A percentile compares a stretch with the other conserved stretches of the same genome.
phyloP scores from a whole-genome alignment of 768 basidiomycete genomes.

The Boletales sp. region DNA sequence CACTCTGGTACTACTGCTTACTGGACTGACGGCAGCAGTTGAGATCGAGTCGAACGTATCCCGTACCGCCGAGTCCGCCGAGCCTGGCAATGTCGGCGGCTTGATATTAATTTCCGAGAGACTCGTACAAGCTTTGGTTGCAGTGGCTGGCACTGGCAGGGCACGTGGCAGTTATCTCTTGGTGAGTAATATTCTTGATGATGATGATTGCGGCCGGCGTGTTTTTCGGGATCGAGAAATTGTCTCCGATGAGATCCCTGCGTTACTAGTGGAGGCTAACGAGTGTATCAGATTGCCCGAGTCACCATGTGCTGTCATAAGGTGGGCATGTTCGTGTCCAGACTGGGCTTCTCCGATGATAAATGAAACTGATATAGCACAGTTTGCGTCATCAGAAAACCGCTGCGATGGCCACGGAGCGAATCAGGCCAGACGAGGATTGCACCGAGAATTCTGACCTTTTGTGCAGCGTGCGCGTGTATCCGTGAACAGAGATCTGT shows the following conservation, averaged over 20 bases:
- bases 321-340: constrained; percentile 22
- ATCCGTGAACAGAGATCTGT: no score
- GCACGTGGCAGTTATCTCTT: no score
- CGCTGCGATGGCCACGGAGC: constrained; percentile 19
- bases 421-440: constrained; percentile 22
- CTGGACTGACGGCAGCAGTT: not conserved
- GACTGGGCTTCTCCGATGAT: constrained; percentile 19
- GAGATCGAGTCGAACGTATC: not conserved
- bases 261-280: no score
- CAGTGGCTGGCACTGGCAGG: no score
- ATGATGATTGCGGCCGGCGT: no score
- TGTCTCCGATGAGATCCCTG: constrained; percentile 10
- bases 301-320: constrained; percentile 10
- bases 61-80: not conserved
- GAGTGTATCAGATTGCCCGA: constrained; percentile 12
- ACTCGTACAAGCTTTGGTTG: no score
- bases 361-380: constrained; percentile 22
- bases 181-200: no score
- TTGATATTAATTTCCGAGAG: constrained; percentile 25
- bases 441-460: constrained; percentile 14
- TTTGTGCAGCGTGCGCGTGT: not conserved
- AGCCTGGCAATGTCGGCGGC: constrained; percentile 7
- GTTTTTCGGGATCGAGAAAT: not conserved
- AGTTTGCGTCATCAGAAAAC: constrained; percentile 11
- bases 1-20: no score